Percentiles rank a stretch among this genome's conserved stretches.
phyloP scores from a whole-genome alignment of 2,329 filamentous ascomycete species.

The Sporothrix pallida region DNA sequence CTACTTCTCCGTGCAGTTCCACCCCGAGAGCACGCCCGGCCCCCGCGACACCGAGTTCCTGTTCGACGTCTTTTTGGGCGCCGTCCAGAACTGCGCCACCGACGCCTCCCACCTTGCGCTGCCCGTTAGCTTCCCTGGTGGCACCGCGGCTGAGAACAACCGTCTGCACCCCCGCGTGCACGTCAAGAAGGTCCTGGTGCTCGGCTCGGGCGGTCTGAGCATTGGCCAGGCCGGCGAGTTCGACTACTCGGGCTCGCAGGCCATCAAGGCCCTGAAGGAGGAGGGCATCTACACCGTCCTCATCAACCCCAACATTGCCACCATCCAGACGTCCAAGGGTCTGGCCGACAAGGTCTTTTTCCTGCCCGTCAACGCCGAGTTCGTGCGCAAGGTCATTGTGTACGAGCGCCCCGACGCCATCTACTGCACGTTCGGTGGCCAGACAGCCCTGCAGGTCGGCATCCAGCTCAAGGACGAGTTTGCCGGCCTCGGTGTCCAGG shows the following conservation, averaged over 20 bases:
- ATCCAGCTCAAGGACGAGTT: slow-evolving; percentile 99
- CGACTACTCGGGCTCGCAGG: slow-evolving; percentile 97
- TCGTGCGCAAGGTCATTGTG: slow-evolving; percentile 95
- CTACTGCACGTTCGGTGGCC: slow-evolving; percentile 96
- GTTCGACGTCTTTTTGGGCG: slow-evolving; percentile 94
- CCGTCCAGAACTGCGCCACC: slow-evolving; percentile 73
- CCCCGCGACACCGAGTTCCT: slow-evolving; percentile 95
- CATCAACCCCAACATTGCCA: slow-evolving; percentile 99
- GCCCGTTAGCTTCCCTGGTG: slow-evolving; percentile 86
- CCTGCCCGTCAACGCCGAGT: slow-evolving; percentile 93
- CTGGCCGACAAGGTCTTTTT: slow-evolving; percentile 99
- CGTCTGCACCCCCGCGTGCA: slow-evolving; percentile 76
- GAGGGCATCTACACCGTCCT: slow-evolving; percentile 97
- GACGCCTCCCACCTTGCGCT: slow-evolving; percentile 69
- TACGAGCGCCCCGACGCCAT: slow-evolving; percentile 95
- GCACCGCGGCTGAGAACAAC: slow-evolving; percentile 78
- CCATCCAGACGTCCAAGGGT: slow-evolving; percentile 97
- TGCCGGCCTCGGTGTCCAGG: slow-evolving; percentile 86
- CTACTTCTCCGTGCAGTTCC: slow-evolving; percentile 99
- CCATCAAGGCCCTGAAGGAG: slow-evolving; percentile 97
- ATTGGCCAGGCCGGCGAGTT: slow-evolving; percentile 99
- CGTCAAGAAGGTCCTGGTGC: slow-evolving; percentile 92
- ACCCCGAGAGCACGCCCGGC: slow-evolving; percentile 94
- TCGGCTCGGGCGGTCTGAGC: slow-evolving; percentile 92
- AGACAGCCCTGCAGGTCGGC: slow-evolving; percentile 94